Percentiles rank a stretch among this genome's conserved stretches.
phyloP scores from a whole-genome alignment of 805 yeast genomes.

The Nakazawaea siamensis region DNA sequence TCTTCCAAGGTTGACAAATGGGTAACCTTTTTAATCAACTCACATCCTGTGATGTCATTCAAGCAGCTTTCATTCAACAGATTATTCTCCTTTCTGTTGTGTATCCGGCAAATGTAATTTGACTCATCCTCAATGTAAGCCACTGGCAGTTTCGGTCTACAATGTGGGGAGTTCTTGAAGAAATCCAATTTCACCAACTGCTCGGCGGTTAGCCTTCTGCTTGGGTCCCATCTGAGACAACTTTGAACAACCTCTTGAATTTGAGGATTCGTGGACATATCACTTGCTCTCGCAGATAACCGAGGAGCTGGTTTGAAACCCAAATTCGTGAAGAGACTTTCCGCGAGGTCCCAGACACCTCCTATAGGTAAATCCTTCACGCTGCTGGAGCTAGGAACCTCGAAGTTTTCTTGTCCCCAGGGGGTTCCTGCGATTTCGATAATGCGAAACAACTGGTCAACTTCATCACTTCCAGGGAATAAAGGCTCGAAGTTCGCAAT shows the following conservation, averaged over 20 bases:
- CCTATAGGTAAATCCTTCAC: slow-evolving; percentile 34
- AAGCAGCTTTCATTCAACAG: too few relatives aligned
- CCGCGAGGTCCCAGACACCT: slow-evolving; percentile 68
- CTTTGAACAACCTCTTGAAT: slow-evolving; percentile 32
- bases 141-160: too few relatives aligned
- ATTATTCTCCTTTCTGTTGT: too few relatives aligned
- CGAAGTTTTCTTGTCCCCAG: too few relatives aligned
- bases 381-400: not conserved
- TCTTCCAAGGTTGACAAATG: too few relatives aligned
- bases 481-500: slow-evolving; percentile 66
- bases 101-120: too few relatives aligned
- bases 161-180: too few relatives aligned
- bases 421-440: slow-evolving; percentile 74
- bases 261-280: slow-evolving; percentile 34
- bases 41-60: too few relatives aligned
- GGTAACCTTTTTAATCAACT: too few relatives aligned
- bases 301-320: slow-evolving; percentile 51
- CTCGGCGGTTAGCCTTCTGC: slow-evolving; percentile 45
- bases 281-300: slow-evolving; percentile 40
- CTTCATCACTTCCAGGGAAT: slow-evolving; percentile 75
- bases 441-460: slow-evolving; percentile 71
- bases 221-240: slow-evolving; percentile 76
- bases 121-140: too few relatives aligned
- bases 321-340: slow-evolving; percentile 37
- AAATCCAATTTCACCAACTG: slow-evolving; percentile 42